A percentile compares a stretch with the other conserved stretches of the same genome.
These are phyloP conservation scores for Penicillium pancosmium DNA, from an alignment of 495 filamentous ascomycete genomes.

Conservation along the genomic window DNA sequence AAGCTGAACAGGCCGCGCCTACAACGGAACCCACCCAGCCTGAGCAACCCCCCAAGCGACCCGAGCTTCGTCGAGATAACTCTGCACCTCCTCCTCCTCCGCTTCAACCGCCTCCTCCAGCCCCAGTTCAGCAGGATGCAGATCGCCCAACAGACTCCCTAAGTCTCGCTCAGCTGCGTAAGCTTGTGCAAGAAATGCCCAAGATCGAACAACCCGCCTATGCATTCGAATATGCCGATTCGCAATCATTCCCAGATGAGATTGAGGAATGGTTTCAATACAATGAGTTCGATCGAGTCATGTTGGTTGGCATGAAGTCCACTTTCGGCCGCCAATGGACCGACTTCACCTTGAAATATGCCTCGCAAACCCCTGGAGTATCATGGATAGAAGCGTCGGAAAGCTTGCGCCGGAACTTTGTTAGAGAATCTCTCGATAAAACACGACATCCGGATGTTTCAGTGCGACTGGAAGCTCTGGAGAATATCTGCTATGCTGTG, in stretches of 20 bases:
- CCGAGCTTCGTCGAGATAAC: slow-evolving; percentile 58
- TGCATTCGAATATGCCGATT: slow-evolving; percentile 88
- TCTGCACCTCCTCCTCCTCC: slow-evolving; percentile 64
- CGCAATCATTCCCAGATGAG: slow-evolving; percentile 79
- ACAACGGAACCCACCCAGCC: slow-evolving; percentile 15
- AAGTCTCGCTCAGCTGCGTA: slow-evolving; percentile 77
- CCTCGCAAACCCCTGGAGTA: slow-evolving; percentile 33
- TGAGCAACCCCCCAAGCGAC: slow-evolving; percentile 41
- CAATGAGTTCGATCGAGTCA: slow-evolving; percentile 70
- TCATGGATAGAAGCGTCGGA: slow-evolving; percentile 56
- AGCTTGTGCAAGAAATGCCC: slow-evolving; percentile 80
- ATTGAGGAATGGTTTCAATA: slow-evolving; percentile 97
- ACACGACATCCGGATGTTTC: slow-evolving; percentile 53
- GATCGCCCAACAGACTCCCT: slow-evolving; percentile 70
- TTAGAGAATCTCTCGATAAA: slow-evolving; percentile 42
- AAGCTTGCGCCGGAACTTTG: slow-evolving; percentile 47
- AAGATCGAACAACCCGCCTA: slow-evolving; percentile 81
- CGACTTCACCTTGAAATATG: slow-evolving; percentile 42
- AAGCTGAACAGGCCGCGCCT: slow-evolving; percentile 27
- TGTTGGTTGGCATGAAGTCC: slow-evolving; percentile 67
- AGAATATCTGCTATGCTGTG: slow-evolving; percentile 74
- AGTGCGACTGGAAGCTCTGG: slow-evolving; percentile 64
- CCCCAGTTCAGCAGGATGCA: slow-evolving; percentile 46
- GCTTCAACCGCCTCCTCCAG: slow-evolving; percentile 60
- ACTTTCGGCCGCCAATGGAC: slow-evolving; percentile 71